Percentiles rank a stretch among this genome's conserved stretches.
These are phyloP conservation scores for Podospora pseudocomata DNA, from an alignment of 495 filamentous ascomycete species.

Conservation along the genomic window DNA sequence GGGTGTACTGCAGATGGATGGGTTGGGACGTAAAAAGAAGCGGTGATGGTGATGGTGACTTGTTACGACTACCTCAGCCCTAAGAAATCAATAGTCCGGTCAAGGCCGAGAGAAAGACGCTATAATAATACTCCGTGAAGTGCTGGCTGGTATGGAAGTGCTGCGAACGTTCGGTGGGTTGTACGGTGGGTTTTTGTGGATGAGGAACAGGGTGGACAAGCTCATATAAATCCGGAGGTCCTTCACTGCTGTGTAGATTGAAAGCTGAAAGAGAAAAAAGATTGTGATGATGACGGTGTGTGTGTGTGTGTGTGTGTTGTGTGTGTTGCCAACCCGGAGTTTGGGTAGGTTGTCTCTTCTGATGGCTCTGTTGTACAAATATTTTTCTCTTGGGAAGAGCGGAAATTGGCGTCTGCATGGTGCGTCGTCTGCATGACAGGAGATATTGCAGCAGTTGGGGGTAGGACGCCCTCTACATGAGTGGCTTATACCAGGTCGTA, in stretches of 20 bases:
- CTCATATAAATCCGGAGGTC: not conserved
- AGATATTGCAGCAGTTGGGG: not conserved
- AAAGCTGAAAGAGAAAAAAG: not conserved
- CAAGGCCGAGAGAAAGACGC: too few relatives aligned
- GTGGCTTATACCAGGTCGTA: too few relatives aligned
- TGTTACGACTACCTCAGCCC: not conserved
- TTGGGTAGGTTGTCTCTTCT: not conserved
- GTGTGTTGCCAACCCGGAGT: not conserved
- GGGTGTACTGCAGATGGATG: not conserved
- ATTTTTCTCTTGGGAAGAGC: not conserved
- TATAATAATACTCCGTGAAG: too few relatives aligned
- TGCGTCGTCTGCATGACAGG: not conserved
- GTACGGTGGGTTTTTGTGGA: not conserved
- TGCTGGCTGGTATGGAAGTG: too few relatives aligned
- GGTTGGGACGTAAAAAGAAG: not conserved
- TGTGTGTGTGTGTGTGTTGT: not conserved
- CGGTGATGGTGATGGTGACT: not conserved
- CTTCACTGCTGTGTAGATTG: not conserved
- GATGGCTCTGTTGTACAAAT: not conserved
- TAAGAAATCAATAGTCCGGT: not conserved
- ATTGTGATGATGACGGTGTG: not conserved
- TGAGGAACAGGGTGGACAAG: not conserved
- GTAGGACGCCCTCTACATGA: too few relatives aligned
- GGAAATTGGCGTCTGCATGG: not conserved
- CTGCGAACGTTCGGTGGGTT: not conserved